Evolutionary conservation across 225 moss, liverwort and hornwort genomes (phyloP), one percentile per base, ranked within the genome.

Genomic region (Anthoceros angustus): DNA sequence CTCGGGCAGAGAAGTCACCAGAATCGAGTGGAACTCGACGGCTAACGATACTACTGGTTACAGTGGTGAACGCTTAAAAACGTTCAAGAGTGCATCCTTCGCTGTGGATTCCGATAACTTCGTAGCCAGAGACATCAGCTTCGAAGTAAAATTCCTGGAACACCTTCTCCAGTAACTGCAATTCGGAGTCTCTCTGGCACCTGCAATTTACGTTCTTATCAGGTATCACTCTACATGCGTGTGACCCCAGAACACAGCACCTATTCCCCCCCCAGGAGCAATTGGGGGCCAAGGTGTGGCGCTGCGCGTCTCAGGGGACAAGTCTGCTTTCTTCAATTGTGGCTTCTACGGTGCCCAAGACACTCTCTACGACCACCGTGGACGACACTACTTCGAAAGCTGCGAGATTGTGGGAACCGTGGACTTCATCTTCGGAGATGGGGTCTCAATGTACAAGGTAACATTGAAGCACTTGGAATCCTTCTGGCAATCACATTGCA

Each of bases 11-110:
- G 64, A 46, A 64, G 32, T 21, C 68, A 79, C 82, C 8, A 65
- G 69, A 66, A 61, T 79, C 63, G 70, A 79, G 64, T 82, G 82
- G 82, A 69, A 68, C 41, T 78, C 78, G 71, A 79, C 74, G 1
- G 78, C 75, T 5, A 5, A 55, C 55, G 69, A 69, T 38, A 76
- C 78, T 4, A 0, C 64, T 2, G 72, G 67, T 15, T 21, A 70
- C 66, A 72, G 62, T 62, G 73, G 73, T 0, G 62, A 4, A 11
- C 64, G 48, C 25, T 67, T 79, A n/a, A 72, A 79, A 1, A 79
- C 82, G 0, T 82, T 63, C 74, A 46, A 50, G 75, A 76, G 78
- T 68, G 79, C 82, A 21, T 82, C 82, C 3, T 68, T 74, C 0
- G 74, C 76, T 23, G 66, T 82, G 14, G 79, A 82, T 63, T 71